Evolutionary conservation across 768 basidiomycete genomes (phyloP).

Genomic region (Daedaleopsis sinensis): DNA sequence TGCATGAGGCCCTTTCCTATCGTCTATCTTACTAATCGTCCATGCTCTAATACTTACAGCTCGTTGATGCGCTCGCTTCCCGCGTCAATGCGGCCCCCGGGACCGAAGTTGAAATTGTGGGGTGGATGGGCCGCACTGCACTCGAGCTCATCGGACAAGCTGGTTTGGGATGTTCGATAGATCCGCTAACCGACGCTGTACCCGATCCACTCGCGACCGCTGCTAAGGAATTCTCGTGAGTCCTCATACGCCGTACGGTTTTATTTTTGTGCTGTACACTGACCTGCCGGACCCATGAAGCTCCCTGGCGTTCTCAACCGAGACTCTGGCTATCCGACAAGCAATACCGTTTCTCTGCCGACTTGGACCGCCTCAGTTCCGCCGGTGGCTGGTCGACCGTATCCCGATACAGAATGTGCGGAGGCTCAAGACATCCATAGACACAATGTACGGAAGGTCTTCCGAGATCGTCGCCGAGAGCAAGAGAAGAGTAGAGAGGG

Average conservation of each 20-base stretch:
- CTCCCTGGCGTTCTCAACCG: background rate
- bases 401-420: too few relatives aligned
- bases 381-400: too few relatives aligned
- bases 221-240: conserved; percentile 24
- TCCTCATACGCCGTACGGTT: background rate
- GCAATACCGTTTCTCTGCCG: too few relatives aligned
- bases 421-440: too few relatives aligned
- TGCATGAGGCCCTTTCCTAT: background rate
- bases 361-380: too few relatives aligned
- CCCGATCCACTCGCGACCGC: conserved; percentile 28
- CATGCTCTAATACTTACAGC: conserved; percentile 12
- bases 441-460: too few relatives aligned
- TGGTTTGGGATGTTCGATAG: conserved; percentile 31
- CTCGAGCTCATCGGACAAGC: conserved; percentile 31
- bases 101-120: conserved; percentile 25
- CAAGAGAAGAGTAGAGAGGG: too few relatives aligned
- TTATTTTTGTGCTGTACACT: background rate
- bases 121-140: conserved; percentile 31
- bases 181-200: conserved; percentile 22
- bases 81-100: conserved; percentile 4
- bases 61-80: conserved; percentile 20
- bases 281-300: conserved; percentile 2
- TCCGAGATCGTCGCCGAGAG: too few relatives aligned
- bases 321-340: too few relatives aligned
- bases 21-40: background rate